Conservation (phyloP, 2,329 filamentous ascomycete genomes). For the Aspergillus quadrilineatus region DNA sequence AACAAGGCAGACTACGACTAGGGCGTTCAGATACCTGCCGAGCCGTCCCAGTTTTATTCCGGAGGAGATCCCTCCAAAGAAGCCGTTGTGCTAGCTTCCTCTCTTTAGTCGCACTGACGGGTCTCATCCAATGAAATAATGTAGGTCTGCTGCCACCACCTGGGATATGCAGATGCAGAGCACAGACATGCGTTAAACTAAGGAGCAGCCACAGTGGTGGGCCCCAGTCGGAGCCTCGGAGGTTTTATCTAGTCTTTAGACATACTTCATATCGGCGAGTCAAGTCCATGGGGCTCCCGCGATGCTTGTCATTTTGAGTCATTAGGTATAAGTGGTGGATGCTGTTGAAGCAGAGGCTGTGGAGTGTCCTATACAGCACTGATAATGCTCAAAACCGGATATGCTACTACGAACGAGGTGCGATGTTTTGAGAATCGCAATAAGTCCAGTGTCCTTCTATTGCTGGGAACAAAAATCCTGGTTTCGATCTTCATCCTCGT, state of each 20-base stretch:
- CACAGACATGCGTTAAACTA: constrained; percentile 4
- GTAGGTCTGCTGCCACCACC: neutral
- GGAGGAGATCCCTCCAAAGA: neutral
- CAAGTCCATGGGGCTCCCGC: neutral
- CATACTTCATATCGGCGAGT: neutral
- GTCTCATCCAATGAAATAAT: constrained; percentile 1
- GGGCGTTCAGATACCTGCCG: neutral
- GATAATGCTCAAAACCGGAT: neutral
- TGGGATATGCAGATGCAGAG: constrained; percentile 7
- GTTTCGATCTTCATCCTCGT: neutral
- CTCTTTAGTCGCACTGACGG: neutral
- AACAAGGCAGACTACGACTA: neutral
- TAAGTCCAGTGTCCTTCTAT: neutral
- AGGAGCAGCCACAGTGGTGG: neutral
- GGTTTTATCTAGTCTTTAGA: neutral
- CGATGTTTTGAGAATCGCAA: neutral
- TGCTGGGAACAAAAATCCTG: neutral
- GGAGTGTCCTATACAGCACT: neutral
- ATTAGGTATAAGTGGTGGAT: neutral
- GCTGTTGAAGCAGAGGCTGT: neutral
- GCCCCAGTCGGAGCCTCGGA: constrained; percentile 2
- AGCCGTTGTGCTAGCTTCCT: neutral
- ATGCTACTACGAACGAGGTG: neutral
- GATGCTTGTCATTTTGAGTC: neutral
- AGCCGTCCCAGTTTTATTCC: neutral